Percentiles rank a stretch among this genome's conserved stretches.
phyloP scores from a whole-genome alignment of 2,329 filamentous ascomycete genomes.

The Aspergillus melleus region DNA sequence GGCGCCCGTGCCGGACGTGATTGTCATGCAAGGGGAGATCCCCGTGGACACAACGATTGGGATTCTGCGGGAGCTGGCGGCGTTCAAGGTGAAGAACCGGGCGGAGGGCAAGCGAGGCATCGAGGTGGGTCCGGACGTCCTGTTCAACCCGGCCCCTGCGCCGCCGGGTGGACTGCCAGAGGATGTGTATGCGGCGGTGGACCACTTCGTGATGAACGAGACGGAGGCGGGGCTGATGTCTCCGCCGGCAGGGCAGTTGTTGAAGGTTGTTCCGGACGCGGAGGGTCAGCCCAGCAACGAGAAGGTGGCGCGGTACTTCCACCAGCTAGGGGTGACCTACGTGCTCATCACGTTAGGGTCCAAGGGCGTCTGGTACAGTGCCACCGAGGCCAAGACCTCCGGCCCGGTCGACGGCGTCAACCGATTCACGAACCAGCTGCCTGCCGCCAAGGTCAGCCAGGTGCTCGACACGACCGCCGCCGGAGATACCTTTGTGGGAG shows the following conservation, averaged over 20 bases:
- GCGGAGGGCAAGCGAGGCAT: conserved; percentile 35
- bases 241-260: conserved; percentile 44
- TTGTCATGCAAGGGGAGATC: conserved; percentile 79
- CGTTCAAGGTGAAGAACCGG: conserved; percentile 46
- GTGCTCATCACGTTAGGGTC: conserved; percentile 83
- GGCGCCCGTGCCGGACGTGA: conserved; percentile 56
- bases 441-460: conserved; percentile 64
- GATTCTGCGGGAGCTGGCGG: conserved; percentile 49
- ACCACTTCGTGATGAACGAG: conserved; percentile 86
- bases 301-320: conserved; percentile 62
- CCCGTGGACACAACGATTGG: conserved; percentile 65
- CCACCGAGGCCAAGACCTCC: conserved; percentile 49
- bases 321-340: conserved; percentile 68
- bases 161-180: conserved; percentile 69
- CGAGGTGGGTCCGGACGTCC: conserved; percentile 56
- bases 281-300: conserved; percentile 50
- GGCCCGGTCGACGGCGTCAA: conserved; percentile 31
- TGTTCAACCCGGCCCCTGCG: conserved; percentile 88
- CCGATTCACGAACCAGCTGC: conserved; percentile 46
- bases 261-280: conserved; percentile 29
- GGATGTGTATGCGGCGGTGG: conserved; percentile 65
- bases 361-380: conserved; percentile 70
- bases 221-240: conserved; percentile 78
- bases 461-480: conserved; percentile 94
- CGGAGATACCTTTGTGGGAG: conserved; percentile 91